These are phyloP conservation scores for Magnolia kwangsiensis DNA, from an alignment of 164 flowering plant genomes.

Conservation along the genomic window DNA sequence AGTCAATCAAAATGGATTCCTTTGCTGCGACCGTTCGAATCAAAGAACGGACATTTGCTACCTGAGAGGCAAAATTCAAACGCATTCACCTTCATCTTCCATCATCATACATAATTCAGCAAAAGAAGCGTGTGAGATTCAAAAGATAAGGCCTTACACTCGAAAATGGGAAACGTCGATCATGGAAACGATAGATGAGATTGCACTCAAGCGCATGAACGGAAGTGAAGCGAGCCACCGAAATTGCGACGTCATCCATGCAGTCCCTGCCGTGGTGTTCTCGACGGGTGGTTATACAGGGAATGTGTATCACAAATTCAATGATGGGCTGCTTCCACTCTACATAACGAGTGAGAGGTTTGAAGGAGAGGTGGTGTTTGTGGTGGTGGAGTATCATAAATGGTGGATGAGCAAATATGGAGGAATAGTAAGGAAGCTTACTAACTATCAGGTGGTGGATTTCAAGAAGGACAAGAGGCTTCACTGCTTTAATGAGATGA, in stretches of 20 bases:
- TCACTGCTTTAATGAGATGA: conserved; percentile 12
- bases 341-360: conserved; percentile 13
- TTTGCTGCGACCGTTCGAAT: conserved; percentile 14
- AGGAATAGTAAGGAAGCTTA: conserved; percentile 5
- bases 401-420: conserved; percentile 18
- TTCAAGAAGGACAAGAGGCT: conserved; percentile 7
- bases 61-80: conserved; percentile 15
- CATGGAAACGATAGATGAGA: conserved; percentile 17
- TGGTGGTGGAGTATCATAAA: conserved; percentile 9
- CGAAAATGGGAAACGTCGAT: conserved; percentile 13
- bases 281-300: conserved; percentile 16
- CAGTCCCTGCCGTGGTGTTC: conserved; percentile 15
- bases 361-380: conserved; percentile 12
- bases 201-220: not conserved
- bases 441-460: conserved; percentile 7
- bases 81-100: conserved; percentile 2
- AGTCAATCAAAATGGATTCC: not conserved
- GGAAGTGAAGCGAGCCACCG: not conserved
- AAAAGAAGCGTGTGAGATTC: not conserved
- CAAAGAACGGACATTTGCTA: conserved; percentile 12
- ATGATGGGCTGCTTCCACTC: conserved; percentile 17
- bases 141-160: conserved; percentile 16
- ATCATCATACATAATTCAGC: conserved; percentile 3
- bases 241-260: not conserved
- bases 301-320: conserved; percentile 19